Conservation (phyloP, 2,329 filamentous ascomycete species). For the Xylariaceae sp. region DNA sequence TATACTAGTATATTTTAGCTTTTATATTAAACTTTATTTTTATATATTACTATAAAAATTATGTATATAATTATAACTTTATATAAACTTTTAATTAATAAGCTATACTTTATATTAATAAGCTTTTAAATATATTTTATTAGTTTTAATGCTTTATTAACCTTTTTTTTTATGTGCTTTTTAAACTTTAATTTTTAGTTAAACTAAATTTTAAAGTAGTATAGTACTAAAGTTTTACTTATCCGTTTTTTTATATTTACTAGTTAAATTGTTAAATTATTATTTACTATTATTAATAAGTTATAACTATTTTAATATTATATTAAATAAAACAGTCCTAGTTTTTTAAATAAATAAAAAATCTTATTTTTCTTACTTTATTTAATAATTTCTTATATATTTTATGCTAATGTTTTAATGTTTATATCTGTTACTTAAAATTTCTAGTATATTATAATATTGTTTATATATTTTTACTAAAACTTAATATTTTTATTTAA, state of each 20-base stretch:
- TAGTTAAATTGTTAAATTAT: conserved; percentile 2
- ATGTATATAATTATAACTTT: conserved; percentile 8
- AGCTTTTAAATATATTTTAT: not conserved
- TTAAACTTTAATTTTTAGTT: conserved; percentile 7
- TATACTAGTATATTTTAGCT: not conserved
- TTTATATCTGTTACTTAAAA: not conserved
- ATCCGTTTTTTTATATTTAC: not conserved
- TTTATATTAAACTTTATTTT: conserved; percentile 14
- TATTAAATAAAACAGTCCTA: conserved; percentile 14
- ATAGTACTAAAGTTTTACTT: not conserved
- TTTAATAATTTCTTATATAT: not conserved
- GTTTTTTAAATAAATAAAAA: conserved; percentile 2
- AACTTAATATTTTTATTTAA: not conserved
- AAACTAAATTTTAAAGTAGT: not conserved
- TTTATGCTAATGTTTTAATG: too few relatives aligned
- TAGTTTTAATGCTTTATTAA: conserved; percentile 1
- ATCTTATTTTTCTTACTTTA: conserved; percentile 6
- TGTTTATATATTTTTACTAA: conserved; percentile 5
- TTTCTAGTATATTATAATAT: conserved; percentile 11
- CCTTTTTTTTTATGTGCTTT: conserved; percentile 4
- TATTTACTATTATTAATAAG: not conserved
- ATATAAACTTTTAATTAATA: not conserved
- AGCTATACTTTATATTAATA: not conserved
- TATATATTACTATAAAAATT: conserved; percentile 4
- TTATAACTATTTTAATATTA: not conserved